Evolutionary conservation across 2,329 filamentous ascomycete genomes (phyloP).

Genomic region (Fusarium sp.): DNA sequence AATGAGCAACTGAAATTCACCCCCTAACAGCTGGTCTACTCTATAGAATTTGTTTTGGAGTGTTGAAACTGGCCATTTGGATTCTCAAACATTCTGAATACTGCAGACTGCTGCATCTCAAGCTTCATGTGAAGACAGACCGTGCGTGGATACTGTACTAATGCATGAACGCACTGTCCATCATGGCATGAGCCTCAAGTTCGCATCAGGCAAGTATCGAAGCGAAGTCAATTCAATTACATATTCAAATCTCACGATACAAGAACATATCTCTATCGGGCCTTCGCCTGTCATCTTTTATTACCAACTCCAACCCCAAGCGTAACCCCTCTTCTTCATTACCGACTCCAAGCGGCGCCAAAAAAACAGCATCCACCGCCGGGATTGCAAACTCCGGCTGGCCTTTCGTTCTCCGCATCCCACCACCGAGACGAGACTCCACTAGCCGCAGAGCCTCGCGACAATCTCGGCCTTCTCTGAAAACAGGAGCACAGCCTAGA

Average conservation of each 20-base stretch:
- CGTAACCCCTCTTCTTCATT: constrained; percentile 30
- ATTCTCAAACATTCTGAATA: fast-evolving
- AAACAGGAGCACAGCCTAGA: background rate
- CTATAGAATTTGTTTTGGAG: background rate
- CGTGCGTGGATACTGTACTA: constrained; percentile 29
- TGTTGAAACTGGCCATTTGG: background rate
- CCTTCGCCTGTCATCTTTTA: constrained; percentile 24
- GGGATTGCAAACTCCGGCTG: constrained; percentile 26
- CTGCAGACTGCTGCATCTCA: background rate
- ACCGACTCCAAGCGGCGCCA: constrained; percentile 19
- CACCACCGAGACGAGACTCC: constrained; percentile 26
- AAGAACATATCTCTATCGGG: constrained; percentile 15
- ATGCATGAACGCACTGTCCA: constrained; percentile 21
- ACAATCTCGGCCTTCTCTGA: constrained; percentile 23
- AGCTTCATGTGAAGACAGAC: background rate
- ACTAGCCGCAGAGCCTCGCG: constrained; percentile 35
- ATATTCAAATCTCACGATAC: constrained; percentile 12
- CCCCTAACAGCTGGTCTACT: fast-evolving
- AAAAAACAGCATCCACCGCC: constrained; percentile 22
- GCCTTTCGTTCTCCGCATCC: constrained; percentile 27
- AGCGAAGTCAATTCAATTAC: constrained; percentile 24
- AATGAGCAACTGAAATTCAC: background rate
- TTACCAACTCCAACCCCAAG: constrained; percentile 16
- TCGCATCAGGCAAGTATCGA: background rate
- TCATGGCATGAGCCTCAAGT: constrained; percentile 17